Evolutionary conservation across 148 eudicot genomes (phyloP), one percentile per base, ranked within the genome.

Genomic region (Arctostaphylos glauca): DNA sequence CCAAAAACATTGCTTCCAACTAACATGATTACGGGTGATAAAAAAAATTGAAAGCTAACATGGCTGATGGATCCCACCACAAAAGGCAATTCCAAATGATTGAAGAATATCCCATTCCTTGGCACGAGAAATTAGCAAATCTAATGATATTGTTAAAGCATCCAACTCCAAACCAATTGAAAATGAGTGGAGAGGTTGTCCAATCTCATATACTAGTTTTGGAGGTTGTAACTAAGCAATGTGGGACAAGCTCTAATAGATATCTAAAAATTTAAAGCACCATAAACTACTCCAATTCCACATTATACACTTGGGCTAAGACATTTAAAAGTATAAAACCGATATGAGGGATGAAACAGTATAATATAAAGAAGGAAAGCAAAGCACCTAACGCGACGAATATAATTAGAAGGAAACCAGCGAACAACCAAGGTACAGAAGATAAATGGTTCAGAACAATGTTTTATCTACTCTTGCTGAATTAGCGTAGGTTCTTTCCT

Each of bases 81-180:
- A 41, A 54, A 54, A 77, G 54, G 31, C 46, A 77, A 77, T 53
- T 77, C 54, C 64, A 77, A 54, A 77, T 14, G 15, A 38, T 15
- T 23, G 9, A 38, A 7, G 12, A 13, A 25, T 54, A 31, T 54
- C 43, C n/a, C 14, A 54, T 38, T 38, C 48, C 19, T 2, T 13
- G 5, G 3, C 79, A 54, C 41, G 54, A n/a, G 0, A 12, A 31
- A 31, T 31, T 31, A 31, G 38, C 38, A 31, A 31, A 31, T 31
- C 38, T 31, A 31, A 31, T 0, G 38, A 31, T 31, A 31, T 31
- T 31, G 38, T 31, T 31, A 31, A 31, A 31, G 0, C 38, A 31
- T 31, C 38, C 38, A 31, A 31, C 1, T 31, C 38, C 38, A 31
- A 31, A 31, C 38, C 38, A 31, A 31, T 31, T 31, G 38, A 31